Conservation (phyloP, 1,139 yeast genomes). For the Taiozyma sp. region DNA sequence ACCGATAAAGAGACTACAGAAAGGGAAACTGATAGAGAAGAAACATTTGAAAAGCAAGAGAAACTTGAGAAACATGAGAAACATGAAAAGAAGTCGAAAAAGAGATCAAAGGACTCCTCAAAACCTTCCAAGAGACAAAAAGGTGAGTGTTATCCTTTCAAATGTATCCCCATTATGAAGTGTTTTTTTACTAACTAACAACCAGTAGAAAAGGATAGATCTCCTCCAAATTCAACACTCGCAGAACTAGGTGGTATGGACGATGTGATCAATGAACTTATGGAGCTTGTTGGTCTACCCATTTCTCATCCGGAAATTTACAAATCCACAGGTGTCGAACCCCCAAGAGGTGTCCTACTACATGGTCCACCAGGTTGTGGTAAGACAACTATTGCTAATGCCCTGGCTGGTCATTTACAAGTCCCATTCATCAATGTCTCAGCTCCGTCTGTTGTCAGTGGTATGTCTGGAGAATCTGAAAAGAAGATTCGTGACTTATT, state of each 20-base stretch:
- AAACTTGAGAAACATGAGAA: conserved; percentile 3
- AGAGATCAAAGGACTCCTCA: conserved; percentile 32
- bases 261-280: conserved; percentile 71
- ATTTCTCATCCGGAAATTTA: conserved; percentile 92
- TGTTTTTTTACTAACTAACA: conserved; percentile 23
- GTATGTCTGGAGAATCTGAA: conserved; percentile 99
- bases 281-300: conserved; percentile 91
- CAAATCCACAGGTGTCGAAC: conserved; percentile 83
- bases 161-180: no score
- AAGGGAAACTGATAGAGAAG: neutral
- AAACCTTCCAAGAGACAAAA: conserved; percentile 38
- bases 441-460: conserved; percentile 96
- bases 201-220: conserved; percentile 47
- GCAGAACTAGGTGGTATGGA: conserved; percentile 89
- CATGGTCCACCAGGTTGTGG: conserved; percentile 99
- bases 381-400: conserved; percentile 93
- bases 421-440: conserved; percentile 90
- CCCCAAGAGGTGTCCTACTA: conserved; percentile 91
- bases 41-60: conserved; percentile 4
- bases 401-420: conserved; percentile 89
- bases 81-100: conserved; percentile 29
- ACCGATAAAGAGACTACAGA: conserved; percentile 5
- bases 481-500: conserved; percentile 89
- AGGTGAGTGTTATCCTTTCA: conserved; percentile 19
- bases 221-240: conserved; percentile 66